Evolutionary conservation across 768 basidiomycete species (phyloP).

Genomic region (Austroboletus eburneus): DNA sequence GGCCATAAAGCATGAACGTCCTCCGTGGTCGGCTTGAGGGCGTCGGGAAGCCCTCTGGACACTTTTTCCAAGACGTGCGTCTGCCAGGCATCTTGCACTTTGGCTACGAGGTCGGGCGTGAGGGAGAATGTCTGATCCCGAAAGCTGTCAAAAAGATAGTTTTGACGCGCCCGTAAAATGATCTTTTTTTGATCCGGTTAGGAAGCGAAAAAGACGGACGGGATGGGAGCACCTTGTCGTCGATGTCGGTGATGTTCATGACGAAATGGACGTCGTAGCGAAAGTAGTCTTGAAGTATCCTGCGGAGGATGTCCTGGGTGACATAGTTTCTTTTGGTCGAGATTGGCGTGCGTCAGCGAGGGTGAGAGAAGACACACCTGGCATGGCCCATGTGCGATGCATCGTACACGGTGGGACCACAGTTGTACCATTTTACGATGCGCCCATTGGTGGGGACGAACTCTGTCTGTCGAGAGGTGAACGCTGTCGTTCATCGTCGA

Average conservation of each 20-base stretch:
- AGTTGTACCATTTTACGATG: slow-evolving; percentile 97
- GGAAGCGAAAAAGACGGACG: not conserved
- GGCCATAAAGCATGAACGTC: slow-evolving; percentile 53
- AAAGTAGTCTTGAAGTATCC: slow-evolving; percentile 94
- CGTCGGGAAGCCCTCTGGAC: slow-evolving; percentile 54
- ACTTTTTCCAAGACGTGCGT: slow-evolving; percentile 61
- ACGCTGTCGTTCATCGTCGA: slow-evolving; percentile 2
- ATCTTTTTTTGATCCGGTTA: slow-evolving; percentile 53
- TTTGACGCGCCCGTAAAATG: slow-evolving; percentile 85
- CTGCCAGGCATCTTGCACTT: slow-evolving; percentile 61
- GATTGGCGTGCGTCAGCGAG: slow-evolving; percentile 1
- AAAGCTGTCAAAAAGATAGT: slow-evolving; percentile 64
- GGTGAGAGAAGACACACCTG: slow-evolving; percentile 44
- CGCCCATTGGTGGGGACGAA: slow-evolving; percentile 68
- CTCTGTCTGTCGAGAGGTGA: slow-evolving; percentile 51
- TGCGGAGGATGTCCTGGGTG: slow-evolving; percentile 27
- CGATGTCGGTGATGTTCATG: slow-evolving; percentile 99
- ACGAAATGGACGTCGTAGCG: slow-evolving; percentile 98
- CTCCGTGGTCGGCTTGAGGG: slow-evolving; percentile 44
- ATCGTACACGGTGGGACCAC: slow-evolving; percentile 98
- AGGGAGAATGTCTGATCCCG: slow-evolving; percentile 50
- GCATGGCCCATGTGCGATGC: slow-evolving; percentile 99
- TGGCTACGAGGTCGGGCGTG: slow-evolving; percentile 52
- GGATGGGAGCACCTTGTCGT: slow-evolving; percentile 79
- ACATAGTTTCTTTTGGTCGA: slow-evolving; percentile 73